Percentiles rank a stretch among this genome's conserved stretches.
Conservation (phyloP, 805 yeast genomes). For the Kockiozyma suomiensis region DNA sequence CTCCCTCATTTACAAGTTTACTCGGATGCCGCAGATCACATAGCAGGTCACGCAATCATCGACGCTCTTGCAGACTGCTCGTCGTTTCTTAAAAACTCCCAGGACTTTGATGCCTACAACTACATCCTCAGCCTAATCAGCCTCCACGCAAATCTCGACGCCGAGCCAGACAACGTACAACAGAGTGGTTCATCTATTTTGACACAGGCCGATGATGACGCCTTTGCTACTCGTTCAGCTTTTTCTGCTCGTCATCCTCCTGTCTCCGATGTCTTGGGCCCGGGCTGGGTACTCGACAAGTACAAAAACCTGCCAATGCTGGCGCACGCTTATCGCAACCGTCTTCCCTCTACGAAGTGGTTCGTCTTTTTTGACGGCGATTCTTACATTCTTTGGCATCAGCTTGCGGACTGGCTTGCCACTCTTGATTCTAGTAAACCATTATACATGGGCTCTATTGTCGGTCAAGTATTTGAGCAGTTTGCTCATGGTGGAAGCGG, state of each 20-base stretch:
- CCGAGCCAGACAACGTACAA: background rate
- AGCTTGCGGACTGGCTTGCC: slow-evolving; percentile 35
- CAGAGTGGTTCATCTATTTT: background rate
- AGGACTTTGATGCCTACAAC: slow-evolving; percentile 36
- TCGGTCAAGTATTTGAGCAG: slow-evolving; percentile 23
- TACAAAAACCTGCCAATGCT: slow-evolving; percentile 46
- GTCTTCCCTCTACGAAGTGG: slow-evolving; percentile 41
- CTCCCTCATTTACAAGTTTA: slow-evolving; percentile 42
- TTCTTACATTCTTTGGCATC: slow-evolving; percentile 39
- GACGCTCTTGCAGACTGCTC: slow-evolving; percentile 38
- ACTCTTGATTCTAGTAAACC: slow-evolving; percentile 37
- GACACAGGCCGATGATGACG: background rate
- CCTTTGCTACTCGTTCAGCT: background rate
- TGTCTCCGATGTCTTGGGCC: background rate
- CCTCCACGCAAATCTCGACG: slow-evolving; percentile 6
- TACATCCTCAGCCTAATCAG: background rate
- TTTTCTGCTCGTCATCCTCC: background rate
- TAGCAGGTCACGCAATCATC: slow-evolving; percentile 41
- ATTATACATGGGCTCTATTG: slow-evolving; percentile 41
- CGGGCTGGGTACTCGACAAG: slow-evolving; percentile 43
- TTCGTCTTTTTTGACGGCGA: slow-evolving; percentile 44
- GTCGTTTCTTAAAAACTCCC: slow-evolving; percentile 1
- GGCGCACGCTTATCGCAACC: slow-evolving; percentile 40
- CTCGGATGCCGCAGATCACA: slow-evolving; percentile 40
- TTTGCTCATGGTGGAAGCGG: slow-evolving; percentile 48